These are phyloP conservation scores for Musa schizocarpa DNA, from an alignment of 176 grass and related monocot species.

Conservation along the genomic window DNA sequence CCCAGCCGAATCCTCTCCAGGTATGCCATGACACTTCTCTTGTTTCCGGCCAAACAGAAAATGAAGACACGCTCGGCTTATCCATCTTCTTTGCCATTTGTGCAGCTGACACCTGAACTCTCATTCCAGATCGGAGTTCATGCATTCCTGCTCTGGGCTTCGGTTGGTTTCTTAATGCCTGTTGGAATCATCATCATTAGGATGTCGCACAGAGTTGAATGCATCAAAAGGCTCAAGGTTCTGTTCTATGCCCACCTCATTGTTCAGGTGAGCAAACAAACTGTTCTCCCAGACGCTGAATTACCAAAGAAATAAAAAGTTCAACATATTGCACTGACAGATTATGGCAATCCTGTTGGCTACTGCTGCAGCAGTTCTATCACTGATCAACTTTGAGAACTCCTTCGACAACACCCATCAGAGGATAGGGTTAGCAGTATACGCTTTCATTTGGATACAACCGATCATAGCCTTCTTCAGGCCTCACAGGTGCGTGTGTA, in stretches of 20 bases:
- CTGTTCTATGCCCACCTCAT: slow-evolving; percentile 83
- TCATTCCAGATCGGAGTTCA: slow-evolving; percentile 79
- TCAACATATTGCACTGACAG: slow-evolving; percentile 24
- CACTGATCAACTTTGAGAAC: slow-evolving; percentile 81
- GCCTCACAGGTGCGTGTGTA: slow-evolving; percentile 45
- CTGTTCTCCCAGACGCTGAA: background rate
- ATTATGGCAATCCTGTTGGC: slow-evolving; percentile 58
- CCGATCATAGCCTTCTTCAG: slow-evolving; percentile 81
- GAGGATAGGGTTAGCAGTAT: slow-evolving; percentile 65
- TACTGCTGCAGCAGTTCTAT: slow-evolving; percentile 59
- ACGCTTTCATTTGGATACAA: slow-evolving; percentile 79
- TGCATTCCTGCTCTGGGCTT: slow-evolving; percentile 82
- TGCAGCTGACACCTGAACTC: slow-evolving; percentile 46
- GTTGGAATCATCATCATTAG: slow-evolving; percentile 71
- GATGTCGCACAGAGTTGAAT: slow-evolving; percentile 48
- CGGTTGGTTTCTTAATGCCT: slow-evolving; percentile 82
- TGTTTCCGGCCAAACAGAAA: background rate
- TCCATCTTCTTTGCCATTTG: background rate
- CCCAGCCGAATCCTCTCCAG: slow-evolving; percentile 27
- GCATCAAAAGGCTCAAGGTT: slow-evolving; percentile 30
- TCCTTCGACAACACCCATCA: slow-evolving; percentile 90
- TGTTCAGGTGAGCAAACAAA: slow-evolving; percentile 45
- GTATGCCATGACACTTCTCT: slow-evolving; percentile 24
- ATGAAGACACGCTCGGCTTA: background rate
- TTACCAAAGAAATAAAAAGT: background rate